Evolutionary conservation across 2,329 filamentous ascomycete genomes (phyloP).

Genomic region (Neopestalotiopsis rosae): DNA sequence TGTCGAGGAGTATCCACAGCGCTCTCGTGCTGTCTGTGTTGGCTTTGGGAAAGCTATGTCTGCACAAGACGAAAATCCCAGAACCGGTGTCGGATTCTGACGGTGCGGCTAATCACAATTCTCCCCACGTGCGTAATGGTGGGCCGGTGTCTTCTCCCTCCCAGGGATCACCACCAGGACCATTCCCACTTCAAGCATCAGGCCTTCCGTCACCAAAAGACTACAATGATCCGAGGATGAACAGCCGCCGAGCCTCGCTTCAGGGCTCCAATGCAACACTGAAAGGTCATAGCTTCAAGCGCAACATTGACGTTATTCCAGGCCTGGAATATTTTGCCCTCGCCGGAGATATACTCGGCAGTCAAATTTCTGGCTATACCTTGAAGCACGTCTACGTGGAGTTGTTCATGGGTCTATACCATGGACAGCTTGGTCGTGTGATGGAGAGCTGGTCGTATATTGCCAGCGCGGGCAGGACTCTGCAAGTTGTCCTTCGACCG

Average conservation of each 20-base stretch:
- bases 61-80: constrained; percentile 57
- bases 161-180: constrained; percentile 60
- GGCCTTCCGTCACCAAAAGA: constrained; percentile 59
- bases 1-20: constrained; percentile 72
- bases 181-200: constrained; percentile 53
- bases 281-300: constrained; percentile 39
- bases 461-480: constrained; percentile 57
- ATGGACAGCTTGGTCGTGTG: constrained; percentile 84
- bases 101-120: constrained; percentile 37
- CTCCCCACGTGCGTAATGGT: constrained; percentile 53
- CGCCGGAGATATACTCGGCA: constrained; percentile 85
- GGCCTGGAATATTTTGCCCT: constrained; percentile 89
- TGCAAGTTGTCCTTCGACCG: constrained; percentile 78
- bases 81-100: constrained; percentile 61
- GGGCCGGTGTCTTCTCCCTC: constrained; percentile 53
- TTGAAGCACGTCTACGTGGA: constrained; percentile 85
- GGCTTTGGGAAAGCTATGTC: constrained; percentile 84
- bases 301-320: constrained; percentile 85
- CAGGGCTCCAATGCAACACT: constrained; percentile 43
- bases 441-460: constrained; percentile 80
- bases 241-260: constrained; percentile 58
- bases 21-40: constrained; percentile 83
- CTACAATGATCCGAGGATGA: constrained; percentile 44
- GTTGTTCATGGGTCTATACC: constrained; percentile 85
- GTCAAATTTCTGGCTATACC: constrained; percentile 77